phyloP scores from a whole-genome alignment of 2,329 filamentous ascomycete genomes.

The Venturia oleaginea region DNA sequence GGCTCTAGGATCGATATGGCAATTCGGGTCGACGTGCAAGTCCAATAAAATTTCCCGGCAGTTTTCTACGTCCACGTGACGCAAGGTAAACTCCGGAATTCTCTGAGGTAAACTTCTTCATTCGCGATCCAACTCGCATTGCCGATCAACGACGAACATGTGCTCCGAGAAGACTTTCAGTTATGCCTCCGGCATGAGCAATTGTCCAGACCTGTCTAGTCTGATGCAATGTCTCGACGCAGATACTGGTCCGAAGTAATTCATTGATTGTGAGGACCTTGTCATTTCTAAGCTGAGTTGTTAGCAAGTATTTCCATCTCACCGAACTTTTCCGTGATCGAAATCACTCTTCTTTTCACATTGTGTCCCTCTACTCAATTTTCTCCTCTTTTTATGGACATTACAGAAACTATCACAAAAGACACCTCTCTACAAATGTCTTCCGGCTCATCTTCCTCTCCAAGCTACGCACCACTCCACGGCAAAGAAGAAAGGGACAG shows the following conservation, averaged over 20 bases:
- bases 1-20: background rate
- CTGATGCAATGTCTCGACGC: too few species aligned
- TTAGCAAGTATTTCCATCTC: background rate
- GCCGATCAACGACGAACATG: background rate
- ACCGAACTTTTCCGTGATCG: background rate
- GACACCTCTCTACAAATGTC: background rate
- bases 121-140: background rate
- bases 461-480: slow-evolving; percentile 11
- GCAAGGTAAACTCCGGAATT: background rate
- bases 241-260: background rate
- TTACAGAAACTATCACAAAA: background rate
- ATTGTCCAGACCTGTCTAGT: background rate
- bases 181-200: background rate
- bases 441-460: slow-evolving; percentile 3
- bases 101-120: background rate
- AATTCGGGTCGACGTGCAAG: background rate
- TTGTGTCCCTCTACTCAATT: background rate
- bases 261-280: background rate
- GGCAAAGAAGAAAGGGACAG: slow-evolving; percentile 13
- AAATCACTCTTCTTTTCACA: background rate
- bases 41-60: background rate
- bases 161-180: background rate
- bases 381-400: background rate
- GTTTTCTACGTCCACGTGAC: background rate
- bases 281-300: background rate